Percentiles rank a stretch among this genome's conserved stretches.
phyloP scores from a whole-genome alignment of 441 rosid species.

The Erodium trifolium region DNA sequence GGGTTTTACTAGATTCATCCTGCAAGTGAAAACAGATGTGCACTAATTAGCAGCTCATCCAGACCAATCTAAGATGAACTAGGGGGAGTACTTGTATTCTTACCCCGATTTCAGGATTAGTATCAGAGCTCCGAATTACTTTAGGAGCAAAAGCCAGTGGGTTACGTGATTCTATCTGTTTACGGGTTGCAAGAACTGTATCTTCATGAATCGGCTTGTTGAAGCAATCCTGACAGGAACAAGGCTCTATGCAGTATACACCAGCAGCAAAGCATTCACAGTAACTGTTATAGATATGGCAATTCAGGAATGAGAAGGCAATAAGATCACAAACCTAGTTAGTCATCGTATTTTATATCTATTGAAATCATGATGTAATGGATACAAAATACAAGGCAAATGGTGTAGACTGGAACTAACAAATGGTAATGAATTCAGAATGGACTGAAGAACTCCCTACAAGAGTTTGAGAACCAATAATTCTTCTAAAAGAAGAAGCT shows the following conservation, averaged over 20 bases:
- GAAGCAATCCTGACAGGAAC: slow-evolving; percentile 92
- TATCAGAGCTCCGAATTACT: slow-evolving; percentile 64
- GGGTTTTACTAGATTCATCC: slow-evolving; percentile 88
- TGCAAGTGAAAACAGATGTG: slow-evolving; percentile 23
- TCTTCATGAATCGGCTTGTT: slow-evolving; percentile 97
- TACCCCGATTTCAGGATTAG: slow-evolving; percentile 60
- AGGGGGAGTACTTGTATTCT: slow-evolving; percentile 15
- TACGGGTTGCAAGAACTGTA: slow-evolving; percentile 90
- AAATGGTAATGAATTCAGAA: background rate
- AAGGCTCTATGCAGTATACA: slow-evolving; percentile 94
- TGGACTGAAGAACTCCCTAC: background rate
- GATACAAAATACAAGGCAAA: background rate
- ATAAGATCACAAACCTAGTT: background rate
- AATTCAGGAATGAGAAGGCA: background rate
- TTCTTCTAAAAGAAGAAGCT: background rate
- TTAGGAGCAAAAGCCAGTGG: slow-evolving; percentile 99
- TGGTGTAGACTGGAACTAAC: background rate
- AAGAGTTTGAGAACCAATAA: background rate
- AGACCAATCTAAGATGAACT: background rate
- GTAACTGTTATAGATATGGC: slow-evolving; percentile 43
- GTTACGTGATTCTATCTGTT: slow-evolving; percentile 93
- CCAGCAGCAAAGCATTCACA: slow-evolving; percentile 99
- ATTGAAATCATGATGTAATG: background rate
- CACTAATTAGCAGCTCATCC: slow-evolving; percentile 9
- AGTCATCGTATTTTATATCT: background rate